phyloP scores from a whole-genome alignment of 1,284 basidiomycete species.

The Neonothopanus nambi region DNA sequence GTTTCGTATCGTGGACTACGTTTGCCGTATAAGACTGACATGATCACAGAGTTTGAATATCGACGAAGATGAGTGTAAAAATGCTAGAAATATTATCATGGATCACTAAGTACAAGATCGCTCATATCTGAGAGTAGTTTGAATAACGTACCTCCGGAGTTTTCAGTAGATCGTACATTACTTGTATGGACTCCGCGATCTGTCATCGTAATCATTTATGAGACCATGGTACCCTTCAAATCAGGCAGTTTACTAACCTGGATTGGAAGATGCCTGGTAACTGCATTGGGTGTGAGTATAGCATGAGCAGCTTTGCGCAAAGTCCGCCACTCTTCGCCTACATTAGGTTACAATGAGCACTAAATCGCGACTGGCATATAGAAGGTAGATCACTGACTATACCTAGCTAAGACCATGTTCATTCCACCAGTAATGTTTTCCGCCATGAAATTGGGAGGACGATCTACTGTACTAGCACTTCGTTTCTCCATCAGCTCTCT shows the following conservation, averaged over 20 bases:
- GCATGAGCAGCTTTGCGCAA: slow-evolving; percentile 27
- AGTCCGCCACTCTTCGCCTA: slow-evolving; percentile 28
- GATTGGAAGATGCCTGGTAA: slow-evolving; percentile 29
- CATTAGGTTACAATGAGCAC: neutral
- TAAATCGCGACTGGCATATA: neutral
- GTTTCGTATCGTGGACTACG: slow-evolving; percentile 29
- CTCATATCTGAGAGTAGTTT: neutral
- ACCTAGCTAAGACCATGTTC: slow-evolving; percentile 25
- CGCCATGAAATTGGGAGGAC: slow-evolving; percentile 25
- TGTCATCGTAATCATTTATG: slow-evolving; percentile 13
- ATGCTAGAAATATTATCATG: slow-evolving; percentile 17
- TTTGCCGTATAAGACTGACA: slow-evolving; percentile 31
- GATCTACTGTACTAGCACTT: slow-evolving; percentile 25
- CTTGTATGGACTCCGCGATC: slow-evolving; percentile 31
- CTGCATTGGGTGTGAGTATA: too few relatives aligned
- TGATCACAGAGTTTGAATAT: slow-evolving; percentile 29
- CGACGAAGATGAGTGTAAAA: slow-evolving; percentile 29
- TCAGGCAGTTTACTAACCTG: neutral
- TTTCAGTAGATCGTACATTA: slow-evolving; percentile 32
- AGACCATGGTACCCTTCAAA: neutral
- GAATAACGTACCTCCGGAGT: slow-evolving; percentile 24
- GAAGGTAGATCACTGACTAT: slow-evolving; percentile 21
- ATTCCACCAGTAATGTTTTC: slow-evolving; percentile 25
- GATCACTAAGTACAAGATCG: too few relatives aligned
- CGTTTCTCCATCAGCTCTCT: slow-evolving; percentile 29